Base-by-base conservation (phyloP, 768 basidiomycete genomes). In the Lactifluus volemus region DNA sequence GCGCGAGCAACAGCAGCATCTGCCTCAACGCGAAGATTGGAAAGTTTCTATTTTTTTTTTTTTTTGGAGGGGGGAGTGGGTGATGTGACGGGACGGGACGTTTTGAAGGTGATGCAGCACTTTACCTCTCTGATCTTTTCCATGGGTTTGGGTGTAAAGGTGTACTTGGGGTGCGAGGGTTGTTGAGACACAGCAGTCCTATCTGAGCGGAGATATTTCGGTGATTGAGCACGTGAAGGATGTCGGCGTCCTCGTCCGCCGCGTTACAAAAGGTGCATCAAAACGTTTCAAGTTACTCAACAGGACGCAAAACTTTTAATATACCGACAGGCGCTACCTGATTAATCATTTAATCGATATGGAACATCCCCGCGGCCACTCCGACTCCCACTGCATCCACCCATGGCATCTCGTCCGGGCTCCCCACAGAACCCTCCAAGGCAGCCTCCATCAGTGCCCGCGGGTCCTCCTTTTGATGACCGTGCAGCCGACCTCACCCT, bases 51-150 rank as follows among this genome's bases (percentile, higher is more conserved):
- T 17, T 30, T 29, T 5, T 38, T 38, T 9, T 38, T 38, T 38
- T 36, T 36, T 36, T 36, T 1, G 34, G 25, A 2, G 25, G 25
- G 25, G 25, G 25, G 11, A 9, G 17, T 17, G 2, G 21, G n/a
- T 30, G 17, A 4, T 44, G 19, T 29, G 34, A 4, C 7, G 30
- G 9, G 25, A 32, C 12, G 10, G 30, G 32, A 39, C 11, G 1
- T 12, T 21, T 19, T 17, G 3, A 34, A 11, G 15, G 39, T 21
- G 15, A 30, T 21, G 38, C 3, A 30, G 10, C 36, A 52, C 56
- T 58, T 25, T 29, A 38, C 61, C 52, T 58, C 61, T 14, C 17
- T 63, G 25, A 63, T 58, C 39, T 44, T 63, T 29, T 63, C 61
- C 61, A 63, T 63, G 41, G n/a, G 29, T 8, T 47, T 9, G 21